phyloP scores from a whole-genome alignment of 73 alveolate genomes.

The Uronychia binucleata region DNA sequence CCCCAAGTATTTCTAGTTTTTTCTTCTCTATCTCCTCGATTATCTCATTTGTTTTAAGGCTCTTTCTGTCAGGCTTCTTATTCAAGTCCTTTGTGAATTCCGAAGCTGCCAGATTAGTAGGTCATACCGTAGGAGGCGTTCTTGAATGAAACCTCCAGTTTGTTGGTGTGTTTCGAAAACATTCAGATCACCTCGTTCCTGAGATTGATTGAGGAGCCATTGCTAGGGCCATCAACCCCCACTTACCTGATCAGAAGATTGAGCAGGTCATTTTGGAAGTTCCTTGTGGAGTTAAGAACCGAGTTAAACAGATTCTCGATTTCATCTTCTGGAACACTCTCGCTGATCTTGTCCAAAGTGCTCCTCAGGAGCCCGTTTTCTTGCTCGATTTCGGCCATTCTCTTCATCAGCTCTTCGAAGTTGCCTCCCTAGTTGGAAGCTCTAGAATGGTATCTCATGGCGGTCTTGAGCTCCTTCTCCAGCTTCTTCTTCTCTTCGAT shows the following conservation, averaged over 20 bases:
- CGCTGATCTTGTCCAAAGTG: neutral
- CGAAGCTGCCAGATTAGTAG: neutral
- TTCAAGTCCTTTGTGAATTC: neutral
- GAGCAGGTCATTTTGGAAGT: neutral
- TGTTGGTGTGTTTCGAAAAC: neutral
- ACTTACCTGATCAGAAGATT: neutral
- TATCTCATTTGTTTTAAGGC: neutral
- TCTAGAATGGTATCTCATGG: slow-evolving; percentile 5
- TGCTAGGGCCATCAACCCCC: neutral
- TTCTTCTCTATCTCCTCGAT: neutral
- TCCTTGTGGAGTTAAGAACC: neutral
- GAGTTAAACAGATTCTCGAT: neutral
- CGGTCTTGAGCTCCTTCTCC: slow-evolving; percentile 34
- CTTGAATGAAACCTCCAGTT: neutral
- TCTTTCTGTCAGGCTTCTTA: neutral
- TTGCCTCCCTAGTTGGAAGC: neutral
- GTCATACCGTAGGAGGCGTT: neutral
- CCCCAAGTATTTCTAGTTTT: neutral
- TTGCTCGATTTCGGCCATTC: neutral
- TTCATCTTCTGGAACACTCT: neutral
- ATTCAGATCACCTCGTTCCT: neutral
- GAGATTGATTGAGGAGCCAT: neutral
- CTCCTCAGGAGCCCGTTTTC: neutral
- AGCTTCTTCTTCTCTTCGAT: slow-evolving; percentile 49
- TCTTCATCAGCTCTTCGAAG: neutral